Conservation (phyloP, 148 eudicot species). For the Cornus kousa region DNA sequence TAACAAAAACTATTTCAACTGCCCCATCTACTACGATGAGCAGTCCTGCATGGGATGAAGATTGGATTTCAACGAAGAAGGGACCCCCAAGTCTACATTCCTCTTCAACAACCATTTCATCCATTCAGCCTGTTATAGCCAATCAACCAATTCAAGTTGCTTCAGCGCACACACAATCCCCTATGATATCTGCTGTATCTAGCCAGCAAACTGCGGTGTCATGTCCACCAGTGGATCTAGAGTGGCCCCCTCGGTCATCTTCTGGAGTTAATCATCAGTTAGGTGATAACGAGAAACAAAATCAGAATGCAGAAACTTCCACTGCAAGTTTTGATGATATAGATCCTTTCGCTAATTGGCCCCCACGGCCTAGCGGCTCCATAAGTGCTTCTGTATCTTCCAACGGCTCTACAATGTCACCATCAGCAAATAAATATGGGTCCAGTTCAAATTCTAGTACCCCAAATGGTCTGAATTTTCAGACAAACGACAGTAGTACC, state of each 20-base stretch:
- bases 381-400: constrained; percentile 29
- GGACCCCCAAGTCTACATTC: constrained; percentile 31
- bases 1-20: constrained; percentile 37
- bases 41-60: constrained; percentile 84
- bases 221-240: constrained; percentile 72
- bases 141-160: constrained; percentile 31
- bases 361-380: constrained; percentile 53
- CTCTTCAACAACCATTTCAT: constrained; percentile 25
- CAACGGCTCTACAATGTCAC: constrained; percentile 30
- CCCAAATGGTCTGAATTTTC: constrained; percentile 31
- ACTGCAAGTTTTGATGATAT: constrained; percentile 51
- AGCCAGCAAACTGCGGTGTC: constrained; percentile 43
- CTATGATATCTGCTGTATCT: constrained; percentile 34
- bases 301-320: constrained; percentile 30
- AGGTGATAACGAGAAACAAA: constrained; percentile 29
- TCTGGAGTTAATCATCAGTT: constrained; percentile 32
- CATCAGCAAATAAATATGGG: constrained; percentile 35
- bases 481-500: constrained; percentile 18
- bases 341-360: constrained; percentile 98
- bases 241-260: constrained; percentile 86
- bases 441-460: constrained; percentile 22
- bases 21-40: constrained; percentile 43
- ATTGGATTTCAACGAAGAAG: constrained; percentile 56
- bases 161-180: constrained; percentile 22
- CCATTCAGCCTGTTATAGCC: constrained; percentile 34